Evolutionary conservation across 129 eudicot species (phyloP).

Genomic region (Escallonia herrerae): DNA sequence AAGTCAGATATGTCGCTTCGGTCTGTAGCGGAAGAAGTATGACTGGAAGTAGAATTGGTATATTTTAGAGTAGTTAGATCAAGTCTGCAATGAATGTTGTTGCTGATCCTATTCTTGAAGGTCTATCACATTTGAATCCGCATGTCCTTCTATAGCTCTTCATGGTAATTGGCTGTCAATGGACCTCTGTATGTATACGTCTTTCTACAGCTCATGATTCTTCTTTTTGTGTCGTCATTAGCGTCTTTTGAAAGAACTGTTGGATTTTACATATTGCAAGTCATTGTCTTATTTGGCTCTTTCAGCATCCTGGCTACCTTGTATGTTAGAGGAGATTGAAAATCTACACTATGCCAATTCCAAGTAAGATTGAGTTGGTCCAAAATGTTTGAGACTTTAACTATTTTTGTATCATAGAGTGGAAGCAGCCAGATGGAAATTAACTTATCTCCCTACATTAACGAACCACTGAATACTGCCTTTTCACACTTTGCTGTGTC

Average conservation of each 20-base stretch:
- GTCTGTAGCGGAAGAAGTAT: constrained; percentile 7
- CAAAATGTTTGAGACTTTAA: too few species aligned
- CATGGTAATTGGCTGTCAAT: constrained; percentile 12
- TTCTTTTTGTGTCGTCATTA: neutral
- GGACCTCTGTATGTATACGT: neutral
- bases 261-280: constrained; percentile 15
- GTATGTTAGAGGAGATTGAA: neutral
- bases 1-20: constrained; percentile 21
- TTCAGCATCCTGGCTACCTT: constrained; percentile 1
- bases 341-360: too few species aligned
- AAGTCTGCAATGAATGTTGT: constrained; percentile 2
- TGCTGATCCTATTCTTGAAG: constrained; percentile 7
- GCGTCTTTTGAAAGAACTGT: constrained; percentile 8
- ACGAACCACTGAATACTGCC: too few species aligned
- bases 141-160: constrained; percentile 8
- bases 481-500: too few species aligned
- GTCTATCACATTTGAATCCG: too few species aligned
- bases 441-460: too few species aligned
- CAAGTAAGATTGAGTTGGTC: too few species aligned
- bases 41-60: neutral
- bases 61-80: neutral
- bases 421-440: too few species aligned
- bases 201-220: neutral
- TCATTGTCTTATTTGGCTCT: constrained; percentile 1
- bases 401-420: too few species aligned